A percentile compares a stretch with the other conserved stretches of the same genome.
These are phyloP conservation scores for Trichoderma sp. DNA, from an alignment of 2,329 filamentous ascomycete species.

Conservation along the genomic window DNA sequence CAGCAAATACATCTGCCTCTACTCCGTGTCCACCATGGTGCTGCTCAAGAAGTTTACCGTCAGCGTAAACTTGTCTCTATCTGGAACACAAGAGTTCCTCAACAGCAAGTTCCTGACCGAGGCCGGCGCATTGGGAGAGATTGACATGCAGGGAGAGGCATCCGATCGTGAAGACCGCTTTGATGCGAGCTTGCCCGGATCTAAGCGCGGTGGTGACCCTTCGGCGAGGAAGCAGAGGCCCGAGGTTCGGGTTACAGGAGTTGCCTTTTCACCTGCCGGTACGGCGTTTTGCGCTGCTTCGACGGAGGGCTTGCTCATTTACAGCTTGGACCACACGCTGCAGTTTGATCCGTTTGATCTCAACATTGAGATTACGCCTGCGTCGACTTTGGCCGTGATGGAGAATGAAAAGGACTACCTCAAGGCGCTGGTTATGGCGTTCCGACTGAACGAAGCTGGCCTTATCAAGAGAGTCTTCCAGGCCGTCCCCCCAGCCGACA, in stretches of 20 bases:
- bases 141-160: slow-evolving; percentile 84
- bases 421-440: slow-evolving; percentile 94
- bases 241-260: slow-evolving; percentile 78
- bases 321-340: slow-evolving; percentile 79
- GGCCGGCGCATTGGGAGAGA: slow-evolving; percentile 77
- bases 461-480: slow-evolving; percentile 86
- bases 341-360: slow-evolving; percentile 96
- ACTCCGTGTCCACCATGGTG: slow-evolving; percentile 90
- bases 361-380: slow-evolving; percentile 88
- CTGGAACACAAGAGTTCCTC: slow-evolving; percentile 94
- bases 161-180: slow-evolving; percentile 85
- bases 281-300: slow-evolving; percentile 91
- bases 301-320: slow-evolving; percentile 90
- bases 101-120: slow-evolving; percentile 92
- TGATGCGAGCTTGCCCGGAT: slow-evolving; percentile 77
- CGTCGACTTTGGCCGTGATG: slow-evolving; percentile 70
- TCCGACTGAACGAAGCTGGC: slow-evolving; percentile 84
- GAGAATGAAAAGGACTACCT: slow-evolving; percentile 74
- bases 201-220: slow-evolving; percentile 79
- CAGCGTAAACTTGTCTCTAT: slow-evolving; percentile 90
- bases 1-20: slow-evolving; percentile 98
- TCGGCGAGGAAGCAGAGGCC: slow-evolving; percentile 73
- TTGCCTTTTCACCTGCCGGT: slow-evolving; percentile 86
- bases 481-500: slow-evolving; percentile 70
- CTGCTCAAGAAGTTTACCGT: slow-evolving; percentile 94